phyloP scores from a whole-genome alignment of 202 grass and related monocot genomes.

The Carex sylvatica region DNA sequence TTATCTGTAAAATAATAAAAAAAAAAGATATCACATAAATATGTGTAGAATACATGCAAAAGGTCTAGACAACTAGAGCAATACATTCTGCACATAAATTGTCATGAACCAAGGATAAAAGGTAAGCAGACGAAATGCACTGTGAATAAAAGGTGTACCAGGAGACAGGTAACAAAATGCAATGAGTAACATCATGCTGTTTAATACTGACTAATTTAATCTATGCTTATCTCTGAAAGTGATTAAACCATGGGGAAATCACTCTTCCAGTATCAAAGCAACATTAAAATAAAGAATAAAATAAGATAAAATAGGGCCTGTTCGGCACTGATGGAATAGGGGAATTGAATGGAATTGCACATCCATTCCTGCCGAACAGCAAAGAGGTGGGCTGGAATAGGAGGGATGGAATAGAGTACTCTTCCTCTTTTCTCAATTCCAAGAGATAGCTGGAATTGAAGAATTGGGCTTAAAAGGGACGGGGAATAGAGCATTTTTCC shows the following conservation, averaged over 20 bases:
- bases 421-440: too few relatives aligned
- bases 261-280: conserved; percentile 31
- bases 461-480: too few relatives aligned
- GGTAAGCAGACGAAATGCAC: not conserved
- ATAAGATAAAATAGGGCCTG: not conserved
- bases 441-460: too few relatives aligned
- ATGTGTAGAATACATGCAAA: not conserved
- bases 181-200: conserved; percentile 29
- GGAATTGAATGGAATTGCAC: too few relatives aligned
- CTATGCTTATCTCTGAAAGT: conserved; percentile 36
- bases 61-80: not conserved
- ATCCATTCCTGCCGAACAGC: too few relatives aligned
- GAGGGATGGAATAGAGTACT: too few relatives aligned
- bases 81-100: not conserved
- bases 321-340: too few relatives aligned
- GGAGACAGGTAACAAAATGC: conserved; percentile 44
- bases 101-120: not conserved
- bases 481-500: too few relatives aligned
- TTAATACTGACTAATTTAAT: conserved; percentile 41
- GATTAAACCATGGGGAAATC: conserved; percentile 10
- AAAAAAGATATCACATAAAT: not conserved
- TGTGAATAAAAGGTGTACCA: conserved; percentile 27
- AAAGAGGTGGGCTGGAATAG: too few relatives aligned
- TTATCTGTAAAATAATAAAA: conserved; percentile 48
- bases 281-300: not conserved